Base-by-base conservation (phyloP, 1,284 basidiomycete species). In the Malassezia arunalokei region DNA sequence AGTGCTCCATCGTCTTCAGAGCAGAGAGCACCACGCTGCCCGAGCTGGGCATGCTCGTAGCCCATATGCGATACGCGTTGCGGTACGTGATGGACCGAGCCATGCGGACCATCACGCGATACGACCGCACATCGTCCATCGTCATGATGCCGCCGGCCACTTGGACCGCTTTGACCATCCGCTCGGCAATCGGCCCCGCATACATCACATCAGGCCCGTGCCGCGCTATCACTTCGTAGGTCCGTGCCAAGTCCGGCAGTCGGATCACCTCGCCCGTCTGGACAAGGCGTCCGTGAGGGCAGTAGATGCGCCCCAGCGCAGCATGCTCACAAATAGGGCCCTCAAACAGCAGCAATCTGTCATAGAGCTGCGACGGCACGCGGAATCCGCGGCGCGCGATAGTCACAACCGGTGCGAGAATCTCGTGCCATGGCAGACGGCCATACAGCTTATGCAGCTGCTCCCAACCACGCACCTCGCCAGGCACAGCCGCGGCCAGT, bases 11-110 rank as follows among this genome's bases (percentile, higher is more conserved):
- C n/a, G 64, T 68, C 58, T 76, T 66, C 30, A 75, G 51, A 0
- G 68, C 67, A 7, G 65, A 66, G 8, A 75, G 62, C 3, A 73
- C 62, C 4, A 72, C 71, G 9, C 56, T 54, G 2, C 74, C 74
- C 9, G 62, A 66, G 28, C 65, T 66, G 2, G 74, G 74, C 8
- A 73, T 72, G 81, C 81, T 53, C 0, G 85, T 81, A 0, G 87
- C 89, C 74, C 87, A 94, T 24, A 96, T 78, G 54, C 80, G 86
- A 63, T 82, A 81, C 40, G 82, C 82, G 27, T 78, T 78, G 71
- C 38, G 94, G 76, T 5, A 92, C 86, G 31, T 77, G 82, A 50
- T 79, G 76, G n/a, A 87, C 80, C 27, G 37, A 8, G 53, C 47
- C 46, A 80, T 79, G n/a, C 51, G 50, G 9, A 49, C n/a, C 1